Percentiles rank a stretch among this genome's conserved stretches.
Evolutionary conservation across 257 asterid genomes (phyloP).

Genomic region (Solanum acaule): DNA sequence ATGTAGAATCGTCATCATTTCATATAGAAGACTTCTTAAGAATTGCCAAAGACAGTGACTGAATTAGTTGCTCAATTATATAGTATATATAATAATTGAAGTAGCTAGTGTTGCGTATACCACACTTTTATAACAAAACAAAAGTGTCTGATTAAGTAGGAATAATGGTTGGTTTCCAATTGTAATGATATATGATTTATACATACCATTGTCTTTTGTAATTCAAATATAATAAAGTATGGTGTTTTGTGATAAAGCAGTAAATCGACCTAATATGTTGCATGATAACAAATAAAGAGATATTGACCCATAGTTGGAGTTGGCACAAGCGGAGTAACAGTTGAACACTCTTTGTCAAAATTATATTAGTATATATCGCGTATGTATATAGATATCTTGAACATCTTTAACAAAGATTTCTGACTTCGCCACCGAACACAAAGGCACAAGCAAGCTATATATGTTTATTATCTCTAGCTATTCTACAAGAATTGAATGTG

Average conservation of each 20-base stretch:
- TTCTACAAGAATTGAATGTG: slow-evolving; percentile 7
- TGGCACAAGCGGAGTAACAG: slow-evolving; percentile 1
- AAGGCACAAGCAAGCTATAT: neutral
- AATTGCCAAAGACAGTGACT: neutral
- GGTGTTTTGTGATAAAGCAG: neutral
- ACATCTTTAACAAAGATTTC: too few relatives aligned
- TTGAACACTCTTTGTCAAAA: neutral
- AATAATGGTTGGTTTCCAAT: neutral
- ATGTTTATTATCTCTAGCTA: slow-evolving; percentile 2
- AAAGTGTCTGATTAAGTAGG: neutral
- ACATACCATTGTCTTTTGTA: neutral
- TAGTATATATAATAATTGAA: neutral
- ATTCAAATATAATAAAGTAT: neutral
- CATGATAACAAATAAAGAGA: neutral
- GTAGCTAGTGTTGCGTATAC: neutral
- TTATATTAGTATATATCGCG: too few relatives aligned
- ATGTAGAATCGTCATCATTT: neutral
- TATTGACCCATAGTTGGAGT: neutral
- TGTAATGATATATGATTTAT: neutral
- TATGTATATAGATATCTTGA: too few relatives aligned
- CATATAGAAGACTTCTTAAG: neutral
- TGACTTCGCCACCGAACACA: neutral
- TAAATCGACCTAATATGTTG: neutral
- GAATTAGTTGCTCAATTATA: slow-evolving; percentile 1
- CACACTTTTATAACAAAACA: neutral